Conservation (phyloP, 2,329 filamentous ascomycete species). For the Lachnellula arida region DNA sequence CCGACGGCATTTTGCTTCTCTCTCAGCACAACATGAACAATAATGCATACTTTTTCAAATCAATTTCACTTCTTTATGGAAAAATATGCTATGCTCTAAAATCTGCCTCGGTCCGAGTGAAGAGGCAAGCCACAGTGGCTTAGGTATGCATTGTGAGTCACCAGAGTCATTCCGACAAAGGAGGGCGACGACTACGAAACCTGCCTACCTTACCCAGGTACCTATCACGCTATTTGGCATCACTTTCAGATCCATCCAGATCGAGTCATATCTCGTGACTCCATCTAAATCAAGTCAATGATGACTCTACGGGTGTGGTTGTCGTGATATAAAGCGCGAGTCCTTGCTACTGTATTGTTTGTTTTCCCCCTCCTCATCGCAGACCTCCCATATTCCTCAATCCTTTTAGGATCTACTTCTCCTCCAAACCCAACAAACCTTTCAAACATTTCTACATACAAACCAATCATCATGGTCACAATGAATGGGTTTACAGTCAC, state of each 20-base stretch:
- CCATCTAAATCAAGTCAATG: conserved; percentile 2
- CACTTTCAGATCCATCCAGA: neutral
- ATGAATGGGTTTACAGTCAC: conserved; percentile 19
- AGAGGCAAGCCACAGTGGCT: neutral
- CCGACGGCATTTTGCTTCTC: no score
- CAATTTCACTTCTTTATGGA: neutral
- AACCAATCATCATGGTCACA: conserved; percentile 15
- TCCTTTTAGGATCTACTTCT: conserved; percentile 9
- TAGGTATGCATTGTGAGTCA: neutral
- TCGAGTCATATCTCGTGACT: conserved; percentile 22
- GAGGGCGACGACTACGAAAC: no score
- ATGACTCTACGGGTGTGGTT: conserved; percentile 14
- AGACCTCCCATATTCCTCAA: conserved; percentile 19
- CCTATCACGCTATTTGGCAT: conserved; percentile 1
- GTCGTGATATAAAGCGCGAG: conserved; percentile 18
- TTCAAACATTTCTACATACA: neutral
- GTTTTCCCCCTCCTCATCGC: conserved; percentile 18
- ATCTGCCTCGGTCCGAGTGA: neutral
- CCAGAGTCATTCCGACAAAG: neutral
- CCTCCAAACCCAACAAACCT: neutral
- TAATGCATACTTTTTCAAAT: no score
- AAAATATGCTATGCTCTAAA: neutral
- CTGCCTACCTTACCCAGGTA: neutral
- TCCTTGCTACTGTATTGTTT: conserved; percentile 6
- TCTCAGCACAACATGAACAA: no score